Percentiles rank a stretch among this genome's conserved stretches.
These are phyloP conservation scores for Phytophthora agathidicida DNA, from an alignment of 352 stramenopile genomes.

Conservation along the genomic window DNA sequence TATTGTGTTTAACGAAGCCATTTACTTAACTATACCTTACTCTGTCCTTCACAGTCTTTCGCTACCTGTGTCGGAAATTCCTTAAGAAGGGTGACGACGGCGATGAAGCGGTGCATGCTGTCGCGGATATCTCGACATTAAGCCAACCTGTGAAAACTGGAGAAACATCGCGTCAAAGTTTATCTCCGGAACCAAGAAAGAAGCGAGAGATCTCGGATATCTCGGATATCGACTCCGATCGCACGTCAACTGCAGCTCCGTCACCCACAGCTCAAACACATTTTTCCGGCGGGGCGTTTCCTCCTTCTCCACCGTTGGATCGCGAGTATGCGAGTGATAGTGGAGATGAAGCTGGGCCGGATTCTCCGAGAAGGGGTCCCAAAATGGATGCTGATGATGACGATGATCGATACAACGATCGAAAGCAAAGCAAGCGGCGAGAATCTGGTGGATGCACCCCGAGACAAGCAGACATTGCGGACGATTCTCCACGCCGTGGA, in stretches of 20 bases:
- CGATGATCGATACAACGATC: slow-evolving; percentile 6
- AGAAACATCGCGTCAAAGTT: slow-evolving; percentile 18
- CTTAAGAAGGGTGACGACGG: slow-evolving; percentile 43
- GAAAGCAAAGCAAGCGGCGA: slow-evolving; percentile 8
- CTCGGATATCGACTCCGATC: slow-evolving; percentile 42
- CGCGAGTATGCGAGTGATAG: slow-evolving; percentile 32
- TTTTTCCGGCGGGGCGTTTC: slow-evolving; percentile 10
- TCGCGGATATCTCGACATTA: slow-evolving; percentile 61
- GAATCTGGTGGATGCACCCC: not conserved
- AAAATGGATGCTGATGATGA: slow-evolving; percentile 7
- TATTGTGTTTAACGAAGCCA: not conserved
- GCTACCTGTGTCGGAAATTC: slow-evolving; percentile 58
- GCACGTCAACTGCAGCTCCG: slow-evolving; percentile 23
- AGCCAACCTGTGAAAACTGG: slow-evolving; percentile 36
- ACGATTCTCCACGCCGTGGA: slow-evolving; percentile 14
- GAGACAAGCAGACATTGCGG: not conserved
- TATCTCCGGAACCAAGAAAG: slow-evolving; percentile 21
- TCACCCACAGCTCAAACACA: slow-evolving; percentile 19
- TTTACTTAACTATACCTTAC: not conserved
- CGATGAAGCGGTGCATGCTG: slow-evolving; percentile 45
- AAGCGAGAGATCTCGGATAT: slow-evolving; percentile 48
- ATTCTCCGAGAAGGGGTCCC: slow-evolving; percentile 15
- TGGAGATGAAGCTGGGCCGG: slow-evolving; percentile 16
- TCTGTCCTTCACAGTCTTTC: slow-evolving; percentile 47
- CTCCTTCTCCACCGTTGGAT: slow-evolving; percentile 21